Evolutionary conservation across 106 monocot genomes (phyloP).

Genomic region (Posidonia australis): DNA sequence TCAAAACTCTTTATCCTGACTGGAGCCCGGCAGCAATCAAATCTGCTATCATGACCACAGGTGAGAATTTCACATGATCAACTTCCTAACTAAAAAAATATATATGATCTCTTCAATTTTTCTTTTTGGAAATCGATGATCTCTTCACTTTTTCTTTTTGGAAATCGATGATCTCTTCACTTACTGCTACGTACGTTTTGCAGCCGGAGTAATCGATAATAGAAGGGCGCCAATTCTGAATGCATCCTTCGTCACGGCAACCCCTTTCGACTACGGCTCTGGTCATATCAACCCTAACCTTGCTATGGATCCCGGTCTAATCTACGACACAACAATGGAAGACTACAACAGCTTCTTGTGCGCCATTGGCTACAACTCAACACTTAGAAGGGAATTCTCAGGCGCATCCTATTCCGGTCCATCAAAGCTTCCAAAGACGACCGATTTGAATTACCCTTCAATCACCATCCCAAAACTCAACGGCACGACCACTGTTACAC

Average conservation of each 20-base stretch:
- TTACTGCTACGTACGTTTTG: no score
- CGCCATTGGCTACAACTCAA: slow-evolving; percentile 26
- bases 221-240: slow-evolving; percentile 17
- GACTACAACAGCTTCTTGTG: slow-evolving; percentile 50
- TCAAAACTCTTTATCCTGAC: slow-evolving; percentile 31
- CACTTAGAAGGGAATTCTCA: slow-evolving; percentile 9
- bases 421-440: not conserved
- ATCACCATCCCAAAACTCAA: slow-evolving; percentile 9
- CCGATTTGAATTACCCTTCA: slow-evolving; percentile 12
- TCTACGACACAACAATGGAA: slow-evolving; percentile 26
- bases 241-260: slow-evolving; percentile 3
- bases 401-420: not conserved
- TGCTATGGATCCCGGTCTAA: slow-evolving; percentile 41
- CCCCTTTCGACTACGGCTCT: slow-evolving; percentile 23
- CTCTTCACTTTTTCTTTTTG: no score
- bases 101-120: no score
- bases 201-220: slow-evolving; percentile 48
- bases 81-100: no score
- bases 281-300: slow-evolving; percentile 27
- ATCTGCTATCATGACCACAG: slow-evolving; percentile 60
- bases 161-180: not conserved
- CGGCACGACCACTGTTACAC: slow-evolving; percentile 7
- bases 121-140: not conserved
- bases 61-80: not conserved
- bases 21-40: slow-evolving; percentile 42